Conservation (phyloP, 1,284 basidiomycete species). For the Rhodotorula sp. region DNA sequence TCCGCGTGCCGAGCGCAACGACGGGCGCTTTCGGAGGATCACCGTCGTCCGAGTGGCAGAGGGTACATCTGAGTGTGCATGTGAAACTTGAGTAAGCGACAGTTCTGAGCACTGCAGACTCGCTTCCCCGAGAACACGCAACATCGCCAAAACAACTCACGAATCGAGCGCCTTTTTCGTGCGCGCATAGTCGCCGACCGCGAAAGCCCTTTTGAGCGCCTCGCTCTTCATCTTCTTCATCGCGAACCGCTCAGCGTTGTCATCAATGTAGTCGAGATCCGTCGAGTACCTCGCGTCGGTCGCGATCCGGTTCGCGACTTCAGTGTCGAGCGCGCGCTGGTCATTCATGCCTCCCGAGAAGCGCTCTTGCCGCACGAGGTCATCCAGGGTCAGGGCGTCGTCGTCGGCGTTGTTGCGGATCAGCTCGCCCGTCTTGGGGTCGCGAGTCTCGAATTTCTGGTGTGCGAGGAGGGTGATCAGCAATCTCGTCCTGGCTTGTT, state of each 20-base stretch:
- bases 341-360: constrained; percentile 83
- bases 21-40: constrained; percentile 68
- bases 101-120: background rate
- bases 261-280: constrained; percentile 91
- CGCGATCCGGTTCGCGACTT: constrained; percentile 83
- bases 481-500: background rate
- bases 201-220: constrained; percentile 93
- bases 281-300: constrained; percentile 82
- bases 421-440: constrained; percentile 80
- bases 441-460: constrained; percentile 70
- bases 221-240: constrained; percentile 92
- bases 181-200: constrained; percentile 91
- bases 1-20: constrained; percentile 83
- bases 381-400: constrained; percentile 77
- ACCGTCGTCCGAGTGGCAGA: constrained; percentile 85
- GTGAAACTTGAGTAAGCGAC: no score
- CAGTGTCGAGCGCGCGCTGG: constrained; percentile 86
- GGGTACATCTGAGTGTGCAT: constrained; percentile 60
- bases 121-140: background rate
- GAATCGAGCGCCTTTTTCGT: constrained; percentile 84
- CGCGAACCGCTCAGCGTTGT: constrained; percentile 88
- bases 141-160: background rate
- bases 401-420: constrained; percentile 81
- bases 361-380: constrained; percentile 87
- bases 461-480: background rate